Evolutionary conservation across 345 rosid genomes (phyloP), one percentile per base, ranked within the genome.

Genomic region (Toxicodendron radicans): DNA sequence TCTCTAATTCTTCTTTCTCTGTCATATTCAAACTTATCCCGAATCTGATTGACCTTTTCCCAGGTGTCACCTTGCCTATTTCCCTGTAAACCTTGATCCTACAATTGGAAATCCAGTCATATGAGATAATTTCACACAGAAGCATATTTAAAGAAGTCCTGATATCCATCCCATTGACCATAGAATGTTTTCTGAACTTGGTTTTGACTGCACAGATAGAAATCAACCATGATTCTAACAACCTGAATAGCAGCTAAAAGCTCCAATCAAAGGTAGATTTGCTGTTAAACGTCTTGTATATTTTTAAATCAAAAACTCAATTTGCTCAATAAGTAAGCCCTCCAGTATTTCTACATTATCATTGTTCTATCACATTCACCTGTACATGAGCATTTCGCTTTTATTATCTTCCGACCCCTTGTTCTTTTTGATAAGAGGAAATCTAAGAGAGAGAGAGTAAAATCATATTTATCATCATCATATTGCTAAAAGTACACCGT

Each of bases 11-110:
- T 85, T 69, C 79, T 87, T 68, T 91, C 93, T 84, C 92, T 82
- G 76, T 93, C 98, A 66, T 86, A 91, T 35, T 91, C 95, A 78
- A 93, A 93, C 76, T 90, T 89, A 79, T 91, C 98, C 21, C 92
- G 83, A 71, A 91, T 75, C 79, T 87, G 97, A 83, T 71, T 74
- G 56, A 85, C 90, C 76, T 83, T 87, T 73, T 85, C 93, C 89
- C 87, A 84, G 63, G 78, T 69, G 71, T 84, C 90, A 73, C 80
- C 86, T 74, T 82, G 97, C 72, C 81, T 78, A 74, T 77, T 85
- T 78, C 89, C 83, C 58, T 63, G 80, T 74, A 85, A 85, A 64
- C 85, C 88, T 41, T 82, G 86, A 41, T 81, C 93, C 93, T 86
- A 86, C 76, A 78, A 58, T 51, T 27, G 73, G 51, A 66, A 63